Percentiles rank a stretch among this genome's conserved stretches.
These are phyloP conservation scores for Sporothrix euskadiensis DNA, from an alignment of 2,329 filamentous ascomycete species.

Conservation along the genomic window DNA sequence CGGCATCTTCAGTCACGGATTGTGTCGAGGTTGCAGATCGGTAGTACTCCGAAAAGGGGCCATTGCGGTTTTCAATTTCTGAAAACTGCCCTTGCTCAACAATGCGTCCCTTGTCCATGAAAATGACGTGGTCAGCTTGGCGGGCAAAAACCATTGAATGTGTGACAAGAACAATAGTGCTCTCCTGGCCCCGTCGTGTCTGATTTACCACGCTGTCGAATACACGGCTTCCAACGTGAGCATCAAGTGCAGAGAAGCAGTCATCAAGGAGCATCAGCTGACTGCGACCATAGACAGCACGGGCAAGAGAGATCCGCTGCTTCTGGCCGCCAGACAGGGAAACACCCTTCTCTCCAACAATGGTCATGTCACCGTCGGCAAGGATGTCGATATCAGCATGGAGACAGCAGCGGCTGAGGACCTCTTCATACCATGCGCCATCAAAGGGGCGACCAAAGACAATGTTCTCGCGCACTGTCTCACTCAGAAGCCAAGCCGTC, in stretches of 20 bases:
- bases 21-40: not conserved
- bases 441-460: slow-evolving; percentile 56
- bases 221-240: slow-evolving; percentile 59
- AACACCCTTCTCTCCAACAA: slow-evolving; percentile 66
- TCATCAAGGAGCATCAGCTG: slow-evolving; percentile 59
- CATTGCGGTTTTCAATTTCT: slow-evolving; percentile 46
- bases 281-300: slow-evolving; percentile 55
- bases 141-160: slow-evolving; percentile 59
- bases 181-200: slow-evolving; percentile 25
- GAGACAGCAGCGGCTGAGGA: slow-evolving; percentile 80
- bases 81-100: slow-evolving; percentile 64
- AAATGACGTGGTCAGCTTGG: slow-evolving; percentile 65
- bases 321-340: slow-evolving; percentile 49
- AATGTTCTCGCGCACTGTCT: slow-evolving; percentile 51
- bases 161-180: slow-evolving; percentile 35
- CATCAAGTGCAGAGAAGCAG: slow-evolving; percentile 59
- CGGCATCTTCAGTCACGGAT: not conserved
- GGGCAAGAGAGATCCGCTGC: slow-evolving; percentile 53
- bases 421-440: slow-evolving; percentile 74
- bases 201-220: slow-evolving; percentile 60
- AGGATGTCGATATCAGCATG: slow-evolving; percentile 82
- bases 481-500: slow-evolving; percentile 68
- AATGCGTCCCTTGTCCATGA: slow-evolving; percentile 66
- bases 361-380: slow-evolving; percentile 66
- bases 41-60: not conserved